A percentile compares a stretch with the other conserved stretches of the same genome.
phyloP scores from a whole-genome alignment of 768 basidiomycete genomes.

The Pleurotus tuber-regium region DNA sequence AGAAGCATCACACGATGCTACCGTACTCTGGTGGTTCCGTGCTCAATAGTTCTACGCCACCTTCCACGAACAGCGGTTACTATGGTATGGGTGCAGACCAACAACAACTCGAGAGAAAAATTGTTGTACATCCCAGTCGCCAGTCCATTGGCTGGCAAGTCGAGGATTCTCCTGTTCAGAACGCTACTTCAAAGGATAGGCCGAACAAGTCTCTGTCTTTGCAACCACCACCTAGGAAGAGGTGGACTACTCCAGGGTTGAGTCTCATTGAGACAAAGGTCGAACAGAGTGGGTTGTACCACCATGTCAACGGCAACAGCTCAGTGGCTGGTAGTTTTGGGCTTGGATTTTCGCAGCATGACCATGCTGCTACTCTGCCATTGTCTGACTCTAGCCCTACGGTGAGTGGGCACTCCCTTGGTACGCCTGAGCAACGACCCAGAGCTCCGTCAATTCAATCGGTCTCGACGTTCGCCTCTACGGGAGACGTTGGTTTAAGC shows the following conservation, averaged over 20 bases:
- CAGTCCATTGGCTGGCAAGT: conserved; percentile 29
- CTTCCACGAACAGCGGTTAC: conserved; percentile 3
- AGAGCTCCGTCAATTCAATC: conserved; percentile 43
- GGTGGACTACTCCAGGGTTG: conserved; percentile 34
- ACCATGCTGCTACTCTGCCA: neutral
- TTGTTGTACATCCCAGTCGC: conserved; percentile 19
- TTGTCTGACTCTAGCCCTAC: conserved; percentile 26
- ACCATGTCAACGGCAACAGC: conserved; percentile 19
- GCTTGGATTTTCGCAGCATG: conserved; percentile 16
- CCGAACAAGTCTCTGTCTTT: conserved; percentile 31
- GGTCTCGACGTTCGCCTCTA: conserved; percentile 43
- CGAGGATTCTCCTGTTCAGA: conserved; percentile 23
- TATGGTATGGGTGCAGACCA: conserved; percentile 20
- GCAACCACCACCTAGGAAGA: conserved; percentile 50
- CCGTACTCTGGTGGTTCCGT: conserved; percentile 26
- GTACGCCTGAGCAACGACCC: conserved; percentile 35
- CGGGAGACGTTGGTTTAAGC: conserved; percentile 27
- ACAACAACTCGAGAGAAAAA: conserved; percentile 36
- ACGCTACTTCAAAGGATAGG: conserved; percentile 15
- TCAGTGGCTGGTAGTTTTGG: conserved; percentile 17
- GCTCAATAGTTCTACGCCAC: conserved; percentile 9
- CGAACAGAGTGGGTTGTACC: conserved; percentile 18
- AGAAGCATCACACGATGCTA: conserved; percentile 25
- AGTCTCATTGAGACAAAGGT: conserved; percentile 17
- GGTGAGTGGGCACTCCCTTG: conserved; percentile 28